Evolutionary conservation across 148 eudicot species (phyloP).

Genomic region (Rhododendron griersonianum): DNA sequence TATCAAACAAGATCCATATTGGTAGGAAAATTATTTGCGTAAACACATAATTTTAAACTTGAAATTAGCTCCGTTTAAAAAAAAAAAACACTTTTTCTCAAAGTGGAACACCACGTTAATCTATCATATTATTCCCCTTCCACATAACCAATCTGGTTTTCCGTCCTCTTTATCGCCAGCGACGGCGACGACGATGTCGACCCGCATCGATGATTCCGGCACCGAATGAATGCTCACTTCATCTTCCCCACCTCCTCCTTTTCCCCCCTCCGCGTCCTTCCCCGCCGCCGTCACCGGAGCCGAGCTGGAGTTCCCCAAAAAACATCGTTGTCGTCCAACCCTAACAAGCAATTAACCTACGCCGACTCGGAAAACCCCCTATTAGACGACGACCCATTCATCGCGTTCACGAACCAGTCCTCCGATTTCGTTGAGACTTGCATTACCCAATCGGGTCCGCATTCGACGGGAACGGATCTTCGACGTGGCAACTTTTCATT

Average conservation of each 20-base stretch:
- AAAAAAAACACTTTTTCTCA: too few relatives aligned
- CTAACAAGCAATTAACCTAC: constrained; percentile 58
- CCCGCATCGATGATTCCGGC: constrained; percentile 71
- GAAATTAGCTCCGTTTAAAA: too few relatives aligned
- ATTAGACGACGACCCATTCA: constrained; percentile 35
- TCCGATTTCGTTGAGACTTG: constrained; percentile 50
- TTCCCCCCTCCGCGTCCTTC: constrained; percentile 5
- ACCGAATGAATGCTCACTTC: constrained; percentile 49
- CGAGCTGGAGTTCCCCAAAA: constrained; percentile 13
- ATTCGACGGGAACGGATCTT: constrained; percentile 59
- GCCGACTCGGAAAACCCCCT: constrained; percentile 53
- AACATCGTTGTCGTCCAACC: constrained; percentile 42
- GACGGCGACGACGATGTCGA: constrained; percentile 29
- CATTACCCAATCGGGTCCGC: constrained; percentile 48
- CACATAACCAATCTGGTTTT: too few relatives aligned
- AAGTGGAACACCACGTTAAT: too few relatives aligned
- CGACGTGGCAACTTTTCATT: too few relatives aligned
- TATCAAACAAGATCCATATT: too few relatives aligned
- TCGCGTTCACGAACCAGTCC: constrained; percentile 67
- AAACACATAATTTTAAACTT: too few relatives aligned
- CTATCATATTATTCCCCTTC: too few relatives aligned
- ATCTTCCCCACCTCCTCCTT: neutral
- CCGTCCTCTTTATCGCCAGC: constrained; percentile 18
- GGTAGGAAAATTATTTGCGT: too few relatives aligned
- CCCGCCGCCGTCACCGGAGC: neutral